Percentiles rank a stretch among this genome's conserved stretches.
Evolutionary conservation across 441 rosid genomes (phyloP).

Genomic region (Mallotus repandus): DNA sequence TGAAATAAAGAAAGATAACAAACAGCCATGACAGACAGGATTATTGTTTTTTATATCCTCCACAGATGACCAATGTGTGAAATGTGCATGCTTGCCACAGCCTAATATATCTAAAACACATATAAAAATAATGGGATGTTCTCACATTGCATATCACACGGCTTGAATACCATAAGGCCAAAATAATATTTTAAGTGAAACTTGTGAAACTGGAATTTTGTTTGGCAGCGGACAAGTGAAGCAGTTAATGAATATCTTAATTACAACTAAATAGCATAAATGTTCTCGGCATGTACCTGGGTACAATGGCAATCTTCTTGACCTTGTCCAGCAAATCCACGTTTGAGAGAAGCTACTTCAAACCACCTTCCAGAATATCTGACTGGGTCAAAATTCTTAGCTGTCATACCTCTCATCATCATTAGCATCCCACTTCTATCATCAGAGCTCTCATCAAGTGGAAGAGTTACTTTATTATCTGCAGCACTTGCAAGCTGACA

Average conservation of each 20-base stretch:
- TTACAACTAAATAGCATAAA: not conserved
- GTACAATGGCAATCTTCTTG: constrained; percentile 98
- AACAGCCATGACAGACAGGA: not conserved
- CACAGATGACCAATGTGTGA: not conserved
- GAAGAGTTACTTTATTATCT: constrained; percentile 44
- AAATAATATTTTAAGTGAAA: not conserved
- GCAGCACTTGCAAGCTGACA: constrained; percentile 59
- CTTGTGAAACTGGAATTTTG: not conserved
- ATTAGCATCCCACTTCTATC: constrained; percentile 49
- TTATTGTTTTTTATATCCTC: not conserved
- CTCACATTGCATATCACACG: not conserved
- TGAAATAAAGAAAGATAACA: not conserved
- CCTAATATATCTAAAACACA: not conserved
- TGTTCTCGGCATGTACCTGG: constrained; percentile 47
- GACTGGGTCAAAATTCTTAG: constrained; percentile 74
- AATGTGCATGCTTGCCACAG: not conserved
- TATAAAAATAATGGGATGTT: not conserved
- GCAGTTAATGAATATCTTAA: constrained; percentile 2
- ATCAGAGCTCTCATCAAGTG: constrained; percentile 54
- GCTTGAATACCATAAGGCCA: not conserved
- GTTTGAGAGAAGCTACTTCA: constrained; percentile 91
- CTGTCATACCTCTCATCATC: constrained; percentile 94
- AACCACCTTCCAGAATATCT: constrained; percentile 94
- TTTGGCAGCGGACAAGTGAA: not conserved
- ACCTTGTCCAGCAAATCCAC: constrained; percentile 93